Evolutionary conservation across 2,329 filamentous ascomycete genomes (phyloP), one percentile per base, ranked within the genome.

Genomic region (Colletotrichum sansevieriae): DNA sequence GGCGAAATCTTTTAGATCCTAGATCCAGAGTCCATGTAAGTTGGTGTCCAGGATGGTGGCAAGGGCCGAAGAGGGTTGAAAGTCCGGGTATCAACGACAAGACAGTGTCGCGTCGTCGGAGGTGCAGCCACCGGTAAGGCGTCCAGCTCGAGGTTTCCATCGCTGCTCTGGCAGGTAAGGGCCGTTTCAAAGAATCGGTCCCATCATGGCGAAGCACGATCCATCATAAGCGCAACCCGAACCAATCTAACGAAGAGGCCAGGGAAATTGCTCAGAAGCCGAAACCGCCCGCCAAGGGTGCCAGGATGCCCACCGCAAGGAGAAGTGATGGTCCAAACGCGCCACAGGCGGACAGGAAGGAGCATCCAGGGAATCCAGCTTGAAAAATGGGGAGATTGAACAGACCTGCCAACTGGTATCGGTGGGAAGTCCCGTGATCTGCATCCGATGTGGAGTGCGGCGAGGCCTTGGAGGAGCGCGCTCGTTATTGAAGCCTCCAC

Each of bases 381-480:
- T 81, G 80, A 85, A 87, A 77, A 87, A 88, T 83, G 83, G 85
- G 88, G 85, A 85, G 82, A 80, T 79, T 80, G 56, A 85, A 92
- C 96, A 96, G 92, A 99, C 96, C 96, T 99, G 96, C 96, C 96
- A 99, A 90, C 95, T 98, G 87, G 96, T 99, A 87, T 98, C 95
- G 84, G 90, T 91, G 80, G 95, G 95, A 83, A 99, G 93, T 85
- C 95, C 95, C 86, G 93, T 92, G 78, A 99, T 97, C 82, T 95
- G 92, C 96, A 99, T 98, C 81, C 96, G 92, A 83, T 95, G 94
- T 74, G 94, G 91, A 74, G 96, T 99, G 81, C 96, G 94, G 78
- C 96, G 92, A 73, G 96, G 96, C 78, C 96, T 93, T 73, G 88
- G 87, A 71, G 86, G 83, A 63, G 82, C 83, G 75, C 88, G 86